phyloP scores from a whole-genome alignment of 2,329 filamentous ascomycete species.

The Aspergillus ruber region DNA sequence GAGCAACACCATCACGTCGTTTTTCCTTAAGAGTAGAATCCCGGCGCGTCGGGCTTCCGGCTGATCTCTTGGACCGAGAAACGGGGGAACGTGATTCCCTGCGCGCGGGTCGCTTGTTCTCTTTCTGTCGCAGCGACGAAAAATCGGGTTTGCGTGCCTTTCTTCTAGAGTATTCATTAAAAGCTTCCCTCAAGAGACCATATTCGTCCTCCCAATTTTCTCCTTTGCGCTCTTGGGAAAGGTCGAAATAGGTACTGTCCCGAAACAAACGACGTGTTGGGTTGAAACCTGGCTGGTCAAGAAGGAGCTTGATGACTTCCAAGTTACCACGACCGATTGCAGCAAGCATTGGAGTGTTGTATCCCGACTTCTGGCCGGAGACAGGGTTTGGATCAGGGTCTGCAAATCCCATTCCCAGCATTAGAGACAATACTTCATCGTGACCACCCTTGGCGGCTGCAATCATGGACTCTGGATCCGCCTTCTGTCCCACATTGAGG shows the following conservation, averaged over 20 bases:
- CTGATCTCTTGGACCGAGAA: constrained; percentile 24
- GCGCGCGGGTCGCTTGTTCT: constrained; percentile 26
- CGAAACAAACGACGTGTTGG: constrained; percentile 67
- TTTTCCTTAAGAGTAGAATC: constrained; percentile 22
- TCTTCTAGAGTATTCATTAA: constrained; percentile 32
- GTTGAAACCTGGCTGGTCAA: constrained; percentile 73
- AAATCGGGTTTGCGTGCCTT: constrained; percentile 28
- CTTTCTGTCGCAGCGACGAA: constrained; percentile 36
- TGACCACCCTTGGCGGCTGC: constrained; percentile 90
- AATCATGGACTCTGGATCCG: constrained; percentile 80
- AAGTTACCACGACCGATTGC: constrained; percentile 86
- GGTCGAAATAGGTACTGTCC: constrained; percentile 77
- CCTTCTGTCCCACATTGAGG: constrained; percentile 46
- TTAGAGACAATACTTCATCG: constrained; percentile 73
- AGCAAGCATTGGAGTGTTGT: constrained; percentile 86
- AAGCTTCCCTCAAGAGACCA: constrained; percentile 65
- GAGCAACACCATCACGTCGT: constrained; percentile 16
- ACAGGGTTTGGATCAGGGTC: constrained; percentile 66
- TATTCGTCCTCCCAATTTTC: constrained; percentile 88
- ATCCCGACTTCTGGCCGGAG: constrained; percentile 54
- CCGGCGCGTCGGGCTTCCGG: constrained; percentile 25
- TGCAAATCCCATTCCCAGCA: constrained; percentile 61
- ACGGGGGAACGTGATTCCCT: constrained; percentile 36
- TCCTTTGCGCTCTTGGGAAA: constrained; percentile 74
- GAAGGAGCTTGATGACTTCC: constrained; percentile 72